Base-by-base conservation (phyloP, 2,329 filamentous ascomycete species). In the Calonectria multiphialidica region DNA sequence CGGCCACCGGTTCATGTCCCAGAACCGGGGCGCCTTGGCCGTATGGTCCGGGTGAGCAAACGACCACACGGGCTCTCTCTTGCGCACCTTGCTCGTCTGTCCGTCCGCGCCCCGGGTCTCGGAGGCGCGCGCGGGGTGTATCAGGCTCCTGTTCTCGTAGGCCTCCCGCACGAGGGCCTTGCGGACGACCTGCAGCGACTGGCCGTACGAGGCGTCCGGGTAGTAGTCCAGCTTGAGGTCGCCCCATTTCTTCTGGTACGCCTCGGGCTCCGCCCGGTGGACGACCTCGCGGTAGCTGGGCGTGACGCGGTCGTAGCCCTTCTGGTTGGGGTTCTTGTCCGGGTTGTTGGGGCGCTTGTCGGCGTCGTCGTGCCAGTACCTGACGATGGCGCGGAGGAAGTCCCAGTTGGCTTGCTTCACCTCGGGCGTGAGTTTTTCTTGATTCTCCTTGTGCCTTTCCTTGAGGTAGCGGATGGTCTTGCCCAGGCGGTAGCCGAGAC, bases 1-100 rank as follows among this genome's bases (percentile, higher is more conserved):
- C 42, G 88, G 88, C 88, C 88, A 90, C 45, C 87, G 84, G 76
- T 86, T 82, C 53, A 90, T 78, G 73, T 81, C 79, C 80, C 88
- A 90, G 77, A 83, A 89, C 7, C 77, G 73, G 55, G 64, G 75
- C 61, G 59, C 74, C 9, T 57, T 69, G 37, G 30, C 68, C 25
- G 72, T 76, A 6, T 72, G 74, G 21, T 67, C 74, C 23, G 80
- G 75, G 35, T 81, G 78, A 4, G 74, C 81, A 76, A 82, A 82
- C 12, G 79, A 74, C 81, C 81, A 82, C 23, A 82, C 62, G 5
- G 80, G 74, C 67, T 85, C 81, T 67, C 81, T 76, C 25, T 76
- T 77, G 15, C 68, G 74, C 12, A 78, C 69, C 55, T 55, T n/a
- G 45, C 28, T 55, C 1, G 69, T 64, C 45, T 71, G 21, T 25